Conservation (phyloP, 208 protist genomes). For the Leishmania turanica region DNA sequence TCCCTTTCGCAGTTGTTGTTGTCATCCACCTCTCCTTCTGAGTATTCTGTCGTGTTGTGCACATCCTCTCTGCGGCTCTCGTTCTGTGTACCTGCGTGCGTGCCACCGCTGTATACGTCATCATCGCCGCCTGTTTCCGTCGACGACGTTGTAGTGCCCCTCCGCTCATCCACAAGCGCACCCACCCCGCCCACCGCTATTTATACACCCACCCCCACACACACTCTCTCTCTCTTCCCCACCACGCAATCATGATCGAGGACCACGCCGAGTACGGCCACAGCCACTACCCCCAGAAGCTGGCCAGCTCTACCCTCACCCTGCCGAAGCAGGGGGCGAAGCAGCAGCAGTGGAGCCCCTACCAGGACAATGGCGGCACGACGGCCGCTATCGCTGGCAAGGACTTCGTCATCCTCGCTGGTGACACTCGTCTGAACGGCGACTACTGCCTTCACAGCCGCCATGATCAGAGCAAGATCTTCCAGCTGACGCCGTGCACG, state of each 20-base stretch:
- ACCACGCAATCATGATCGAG: constrained; percentile 68
- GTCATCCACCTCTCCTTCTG: background rate
- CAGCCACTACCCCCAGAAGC: constrained; percentile 71
- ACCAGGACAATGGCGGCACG: constrained; percentile 96
- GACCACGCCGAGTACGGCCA: constrained; percentile 78
- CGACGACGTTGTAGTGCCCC: background rate
- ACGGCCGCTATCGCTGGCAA: constrained; percentile 96
- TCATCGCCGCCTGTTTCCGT: background rate
- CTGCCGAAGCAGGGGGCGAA: constrained; percentile 76
- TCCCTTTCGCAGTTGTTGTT: background rate
- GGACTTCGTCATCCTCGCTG: constrained; percentile 97
- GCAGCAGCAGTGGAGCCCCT: constrained; percentile 89
- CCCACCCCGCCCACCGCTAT: background rate
- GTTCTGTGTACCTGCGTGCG: background rate
- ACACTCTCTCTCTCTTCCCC: background rate
- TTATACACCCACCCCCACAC: background rate
- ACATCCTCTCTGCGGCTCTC: background rate
- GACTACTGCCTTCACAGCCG: constrained; percentile 98
- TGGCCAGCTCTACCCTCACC: constrained; percentile 64
- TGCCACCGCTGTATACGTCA: background rate
- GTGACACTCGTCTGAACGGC: constrained; percentile 97
- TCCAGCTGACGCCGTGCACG: constrained; percentile 92
- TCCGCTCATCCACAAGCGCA: background rate
- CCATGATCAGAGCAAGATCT: constrained; percentile 93
- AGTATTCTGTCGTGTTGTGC: background rate